Evolutionary conservation across 2,329 filamentous ascomycete species (phyloP).

Genomic region (Penicillium sp.): DNA sequence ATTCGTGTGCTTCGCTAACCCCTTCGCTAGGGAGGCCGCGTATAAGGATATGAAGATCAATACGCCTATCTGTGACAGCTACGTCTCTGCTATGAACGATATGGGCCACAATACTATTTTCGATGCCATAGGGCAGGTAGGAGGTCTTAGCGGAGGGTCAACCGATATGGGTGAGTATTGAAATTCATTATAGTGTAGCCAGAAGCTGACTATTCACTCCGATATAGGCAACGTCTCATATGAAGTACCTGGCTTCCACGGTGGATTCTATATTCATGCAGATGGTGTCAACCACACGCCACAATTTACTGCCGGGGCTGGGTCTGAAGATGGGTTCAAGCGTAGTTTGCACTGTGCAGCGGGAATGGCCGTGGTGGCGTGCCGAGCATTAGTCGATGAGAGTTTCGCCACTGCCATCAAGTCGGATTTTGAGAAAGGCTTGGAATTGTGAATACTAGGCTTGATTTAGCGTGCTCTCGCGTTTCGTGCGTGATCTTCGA

Average conservation of each 20-base stretch:
- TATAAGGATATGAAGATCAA: conserved; percentile 33
- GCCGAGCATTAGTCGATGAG: conserved; percentile 12
- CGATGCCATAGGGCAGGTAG: conserved; percentile 18
- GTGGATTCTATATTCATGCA: conserved; percentile 16
- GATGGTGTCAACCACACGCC: conserved; percentile 20
- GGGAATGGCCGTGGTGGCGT: conserved; percentile 20
- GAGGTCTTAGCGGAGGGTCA: conserved; percentile 23
- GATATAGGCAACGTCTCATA: conserved; percentile 16
- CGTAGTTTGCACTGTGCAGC: conserved; percentile 16
- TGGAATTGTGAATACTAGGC: not conserved
- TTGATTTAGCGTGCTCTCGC: not conserved
- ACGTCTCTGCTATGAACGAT: conserved; percentile 28
- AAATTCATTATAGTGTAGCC: not conserved
- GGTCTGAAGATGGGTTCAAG: conserved; percentile 12
- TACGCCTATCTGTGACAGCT: conserved; percentile 30
- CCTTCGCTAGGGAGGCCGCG: conserved; percentile 23
- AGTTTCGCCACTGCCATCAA: conserved; percentile 11
- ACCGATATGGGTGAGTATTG: conserved; percentile 29
- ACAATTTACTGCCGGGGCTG: conserved; percentile 17
- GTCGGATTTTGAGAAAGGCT: conserved; percentile 9
- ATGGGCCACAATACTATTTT: conserved; percentile 29
- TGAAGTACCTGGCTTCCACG: conserved; percentile 21
- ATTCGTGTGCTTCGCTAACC: not conserved
- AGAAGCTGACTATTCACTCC: not conserved
- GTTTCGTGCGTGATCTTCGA: not conserved